A percentile compares a stretch with the other conserved stretches of the same genome.
These are phyloP conservation scores for Pythium aristosporum DNA, from an alignment of 352 stramenopile genomes.

Conservation along the genomic window DNA sequence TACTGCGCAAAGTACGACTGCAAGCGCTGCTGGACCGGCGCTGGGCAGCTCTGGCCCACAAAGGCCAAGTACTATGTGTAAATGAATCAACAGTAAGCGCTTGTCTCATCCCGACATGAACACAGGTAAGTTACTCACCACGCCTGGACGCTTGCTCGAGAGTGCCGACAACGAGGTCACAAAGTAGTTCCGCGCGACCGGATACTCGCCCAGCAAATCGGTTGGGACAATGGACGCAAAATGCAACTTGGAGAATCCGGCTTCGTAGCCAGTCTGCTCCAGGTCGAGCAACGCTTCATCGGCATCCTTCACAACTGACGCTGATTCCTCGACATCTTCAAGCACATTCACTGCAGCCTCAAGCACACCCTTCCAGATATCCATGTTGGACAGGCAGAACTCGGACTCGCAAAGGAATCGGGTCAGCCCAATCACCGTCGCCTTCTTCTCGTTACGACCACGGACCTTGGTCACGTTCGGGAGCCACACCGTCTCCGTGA, in stretches of 20 bases:
- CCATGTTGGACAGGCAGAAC: constrained; percentile 48
- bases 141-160: constrained; percentile 57
- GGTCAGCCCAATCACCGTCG: constrained; percentile 66
- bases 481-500: constrained; percentile 89
- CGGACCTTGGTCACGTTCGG: constrained; percentile 75
- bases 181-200: constrained; percentile 54
- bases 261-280: constrained; percentile 90
- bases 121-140: constrained; percentile 45
- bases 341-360: constrained; percentile 52
- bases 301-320: constrained; percentile 56
- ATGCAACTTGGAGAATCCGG: constrained; percentile 92
- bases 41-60: constrained; percentile 42
- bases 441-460: constrained; percentile 61
- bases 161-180: constrained; percentile 65
- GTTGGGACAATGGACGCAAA: constrained; percentile 85
- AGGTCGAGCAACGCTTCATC: constrained; percentile 82
- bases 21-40: constrained; percentile 34
- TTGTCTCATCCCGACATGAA: background rate
- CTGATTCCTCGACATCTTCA: constrained; percentile 64
- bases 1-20: constrained; percentile 67
- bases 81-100: constrained; percentile 4
- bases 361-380: constrained; percentile 57
- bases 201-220: constrained; percentile 88
- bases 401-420: constrained; percentile 77
- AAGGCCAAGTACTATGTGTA: constrained; percentile 47